phyloP scores from a whole-genome alignment of 1,284 basidiomycete species.

The Trichosporon sp. region DNA sequence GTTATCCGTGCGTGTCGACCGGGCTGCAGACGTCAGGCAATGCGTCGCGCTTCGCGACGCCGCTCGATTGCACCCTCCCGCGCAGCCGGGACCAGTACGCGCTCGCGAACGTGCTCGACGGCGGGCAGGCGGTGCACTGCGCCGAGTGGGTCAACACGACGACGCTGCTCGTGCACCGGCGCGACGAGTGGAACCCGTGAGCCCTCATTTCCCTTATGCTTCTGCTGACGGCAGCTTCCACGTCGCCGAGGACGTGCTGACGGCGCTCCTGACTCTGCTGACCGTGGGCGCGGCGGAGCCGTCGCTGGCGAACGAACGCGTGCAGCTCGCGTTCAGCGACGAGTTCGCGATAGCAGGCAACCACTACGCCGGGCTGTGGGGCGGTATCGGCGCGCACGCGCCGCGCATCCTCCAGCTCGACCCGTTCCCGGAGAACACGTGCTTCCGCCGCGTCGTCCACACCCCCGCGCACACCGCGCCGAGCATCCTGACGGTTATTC shows the following conservation, averaged over 20 bases:
- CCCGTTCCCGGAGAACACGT: constrained; percentile 14
- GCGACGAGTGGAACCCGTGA: constrained; percentile 47
- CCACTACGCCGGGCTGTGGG: constrained; percentile 44
- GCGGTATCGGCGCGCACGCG: constrained; percentile 43
- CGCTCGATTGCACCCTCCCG: background rate
- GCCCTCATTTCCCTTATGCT: constrained; percentile 13
- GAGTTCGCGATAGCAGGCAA: constrained; percentile 36
- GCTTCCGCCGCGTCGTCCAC: background rate
- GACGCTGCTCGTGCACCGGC: constrained; percentile 36
- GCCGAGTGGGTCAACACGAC: constrained; percentile 14
- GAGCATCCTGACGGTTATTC: background rate
- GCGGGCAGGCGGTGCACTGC: background rate
- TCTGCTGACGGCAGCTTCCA: constrained; percentile 32
- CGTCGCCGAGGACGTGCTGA: constrained; percentile 46
- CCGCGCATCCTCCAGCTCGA: constrained; percentile 39
- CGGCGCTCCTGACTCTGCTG: constrained; percentile 38
- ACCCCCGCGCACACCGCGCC: background rate
- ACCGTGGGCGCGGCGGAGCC: constrained; percentile 28
- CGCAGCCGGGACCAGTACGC: background rate
- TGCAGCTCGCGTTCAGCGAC: constrained; percentile 44
- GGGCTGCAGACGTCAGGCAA: background rate
- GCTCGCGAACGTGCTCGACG: background rate
- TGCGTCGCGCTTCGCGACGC: background rate
- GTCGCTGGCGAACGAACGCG: constrained; percentile 21
- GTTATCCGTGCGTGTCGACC: background rate